phyloP scores from a whole-genome alignment of 345 rosid genomes.

The Arabis hirsuta region DNA sequence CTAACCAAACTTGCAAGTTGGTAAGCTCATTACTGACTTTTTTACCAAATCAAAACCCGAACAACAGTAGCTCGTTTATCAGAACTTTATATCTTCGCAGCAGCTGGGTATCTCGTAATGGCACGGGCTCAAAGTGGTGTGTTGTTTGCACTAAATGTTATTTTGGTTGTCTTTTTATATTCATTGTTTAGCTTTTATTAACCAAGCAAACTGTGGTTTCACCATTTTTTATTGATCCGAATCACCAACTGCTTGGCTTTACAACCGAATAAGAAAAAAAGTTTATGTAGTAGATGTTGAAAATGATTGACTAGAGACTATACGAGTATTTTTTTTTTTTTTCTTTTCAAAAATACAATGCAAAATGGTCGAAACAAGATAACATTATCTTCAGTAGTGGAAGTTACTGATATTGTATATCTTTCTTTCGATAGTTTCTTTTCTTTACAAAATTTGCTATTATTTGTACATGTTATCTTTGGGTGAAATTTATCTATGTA shows the following conservation, averaged over 20 bases:
- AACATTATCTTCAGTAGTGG: not conserved
- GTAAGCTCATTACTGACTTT: constrained; percentile 26
- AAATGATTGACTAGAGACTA: not conserved
- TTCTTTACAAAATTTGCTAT: too few relatives aligned
- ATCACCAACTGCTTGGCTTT: constrained; percentile 40
- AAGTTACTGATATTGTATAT: not conserved
- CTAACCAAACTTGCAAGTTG: constrained; percentile 45
- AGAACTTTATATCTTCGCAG: constrained; percentile 8
- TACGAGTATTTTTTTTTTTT: not conserved
- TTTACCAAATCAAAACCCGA: not conserved
- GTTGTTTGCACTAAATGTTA: constrained; percentile 14
- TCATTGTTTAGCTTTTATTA: constrained; percentile 36
- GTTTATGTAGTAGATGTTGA: constrained; percentile 24
- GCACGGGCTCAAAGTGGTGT: constrained; percentile 20
- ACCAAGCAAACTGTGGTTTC: constrained; percentile 40
- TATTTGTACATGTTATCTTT: too few relatives aligned
- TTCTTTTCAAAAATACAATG: not conserved
- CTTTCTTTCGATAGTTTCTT: not conserved
- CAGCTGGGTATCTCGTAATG: constrained; percentile 4
- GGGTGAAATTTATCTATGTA: too few relatives aligned
- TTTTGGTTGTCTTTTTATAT: constrained; percentile 3
- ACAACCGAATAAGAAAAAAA: constrained; percentile 12
- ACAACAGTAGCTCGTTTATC: not conserved
- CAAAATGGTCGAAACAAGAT: not conserved
- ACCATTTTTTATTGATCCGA: constrained; percentile 33